phyloP scores from a whole-genome alignment of 208 protist genomes.

The Leishmania gerbilli region DNA sequence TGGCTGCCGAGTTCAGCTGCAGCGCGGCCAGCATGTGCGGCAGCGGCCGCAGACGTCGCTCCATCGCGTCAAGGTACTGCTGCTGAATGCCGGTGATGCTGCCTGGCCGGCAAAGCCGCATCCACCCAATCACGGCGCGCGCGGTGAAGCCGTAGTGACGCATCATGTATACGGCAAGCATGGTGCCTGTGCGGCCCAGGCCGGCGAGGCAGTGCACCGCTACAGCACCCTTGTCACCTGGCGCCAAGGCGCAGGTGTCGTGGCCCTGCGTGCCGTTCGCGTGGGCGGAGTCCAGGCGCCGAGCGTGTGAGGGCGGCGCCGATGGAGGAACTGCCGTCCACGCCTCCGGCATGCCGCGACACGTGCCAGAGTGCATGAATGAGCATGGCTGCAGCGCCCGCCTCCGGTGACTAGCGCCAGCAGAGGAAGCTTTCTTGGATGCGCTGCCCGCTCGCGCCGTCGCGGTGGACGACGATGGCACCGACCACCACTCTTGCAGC shows the following conservation, averaged over 20 bases:
- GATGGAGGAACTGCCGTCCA: slow-evolving; percentile 19
- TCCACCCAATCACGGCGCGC: slow-evolving; percentile 92
- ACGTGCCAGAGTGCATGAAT: slow-evolving; percentile 31
- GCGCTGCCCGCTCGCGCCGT: slow-evolving; percentile 2
- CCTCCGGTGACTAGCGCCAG: background rate
- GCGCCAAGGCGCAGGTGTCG: background rate
- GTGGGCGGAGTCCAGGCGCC: background rate
- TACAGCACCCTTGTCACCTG: slow-evolving; percentile 46
- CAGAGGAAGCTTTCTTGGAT: slow-evolving; percentile 3
- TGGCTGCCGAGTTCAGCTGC: slow-evolving; percentile 9
- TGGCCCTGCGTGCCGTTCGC: background rate
- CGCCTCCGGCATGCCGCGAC: slow-evolving; percentile 44
- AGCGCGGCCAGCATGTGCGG: slow-evolving; percentile 25
- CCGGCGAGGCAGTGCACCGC: slow-evolving; percentile 97
- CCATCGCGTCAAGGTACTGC: slow-evolving; percentile 90
- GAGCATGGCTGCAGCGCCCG: slow-evolving; percentile 10
- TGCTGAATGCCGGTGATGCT: slow-evolving; percentile 97
- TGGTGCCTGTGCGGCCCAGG: slow-evolving; percentile 95
- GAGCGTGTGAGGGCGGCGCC: background rate
- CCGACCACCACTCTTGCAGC: slow-evolving; percentile 30
- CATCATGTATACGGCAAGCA: slow-evolving; percentile 93
- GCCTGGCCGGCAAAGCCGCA: slow-evolving; percentile 95
- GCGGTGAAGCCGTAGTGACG: slow-evolving; percentile 94
- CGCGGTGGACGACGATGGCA: background rate
- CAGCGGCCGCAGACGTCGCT: slow-evolving; percentile 56